phyloP scores from a whole-genome alignment of 225 moss, liverwort and hornwort genomes.

The Sphagnum tenellum region DNA sequence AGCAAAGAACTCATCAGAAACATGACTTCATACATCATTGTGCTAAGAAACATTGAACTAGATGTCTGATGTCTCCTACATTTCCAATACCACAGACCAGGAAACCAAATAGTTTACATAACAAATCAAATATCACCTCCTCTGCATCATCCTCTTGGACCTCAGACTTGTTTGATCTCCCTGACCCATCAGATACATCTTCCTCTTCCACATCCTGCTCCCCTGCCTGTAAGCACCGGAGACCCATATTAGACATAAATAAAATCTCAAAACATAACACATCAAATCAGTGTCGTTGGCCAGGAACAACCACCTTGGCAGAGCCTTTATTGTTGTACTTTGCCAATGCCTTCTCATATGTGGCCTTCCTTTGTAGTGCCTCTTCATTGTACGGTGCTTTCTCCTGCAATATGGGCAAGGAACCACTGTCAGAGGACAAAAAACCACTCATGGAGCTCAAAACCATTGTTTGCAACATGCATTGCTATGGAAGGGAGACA shows the following conservation, averaged over 20 bases:
- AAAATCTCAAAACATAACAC: not conserved
- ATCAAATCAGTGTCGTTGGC: not conserved
- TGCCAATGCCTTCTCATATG: conserved; percentile 29
- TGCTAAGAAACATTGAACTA: too few relatives aligned
- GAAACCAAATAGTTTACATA: too few relatives aligned
- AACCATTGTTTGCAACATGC: too few relatives aligned
- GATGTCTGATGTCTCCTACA: too few relatives aligned
- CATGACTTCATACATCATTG: too few relatives aligned
- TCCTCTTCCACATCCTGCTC: conserved; percentile 17
- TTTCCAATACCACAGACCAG: too few relatives aligned
- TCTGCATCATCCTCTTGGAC: conserved; percentile 16
- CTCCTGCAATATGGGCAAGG: conserved; percentile 16
- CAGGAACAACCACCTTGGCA: not conserved
- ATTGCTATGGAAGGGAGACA: too few relatives aligned
- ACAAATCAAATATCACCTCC: conserved; percentile 13
- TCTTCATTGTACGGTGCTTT: conserved; percentile 31
- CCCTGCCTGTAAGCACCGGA: not conserved
- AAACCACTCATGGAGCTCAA: too few relatives aligned
- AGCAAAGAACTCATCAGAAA: too few relatives aligned
- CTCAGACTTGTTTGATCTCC: conserved; percentile 5
- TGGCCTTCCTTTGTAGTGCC: conserved; percentile 26
- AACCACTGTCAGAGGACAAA: too few relatives aligned
- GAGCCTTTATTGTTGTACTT: conserved; percentile 18
- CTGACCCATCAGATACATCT: conserved; percentile 34
- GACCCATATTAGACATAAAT: not conserved